Evolutionary conservation across 2,329 filamentous ascomycete species (phyloP).

Genomic region (Xylariaceae sp.): DNA sequence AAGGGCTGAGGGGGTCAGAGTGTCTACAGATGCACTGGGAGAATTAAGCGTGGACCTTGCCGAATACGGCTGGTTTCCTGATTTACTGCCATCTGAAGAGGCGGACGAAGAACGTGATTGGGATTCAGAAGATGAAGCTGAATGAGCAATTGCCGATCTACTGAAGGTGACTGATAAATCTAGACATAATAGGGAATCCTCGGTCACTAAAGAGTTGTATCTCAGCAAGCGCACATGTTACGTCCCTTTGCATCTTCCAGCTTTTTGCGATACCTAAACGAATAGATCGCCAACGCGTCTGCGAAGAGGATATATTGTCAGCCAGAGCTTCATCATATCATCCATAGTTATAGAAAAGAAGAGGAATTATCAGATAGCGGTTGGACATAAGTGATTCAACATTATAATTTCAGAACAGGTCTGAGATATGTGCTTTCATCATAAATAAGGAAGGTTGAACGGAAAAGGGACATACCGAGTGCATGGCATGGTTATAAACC

Average conservation of each 20-base stretch:
- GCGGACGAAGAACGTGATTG: constrained; percentile 32
- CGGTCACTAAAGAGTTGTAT: neutral
- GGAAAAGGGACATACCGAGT: constrained; percentile 37
- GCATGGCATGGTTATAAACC: neutral
- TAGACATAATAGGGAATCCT: neutral
- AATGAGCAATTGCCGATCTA: neutral
- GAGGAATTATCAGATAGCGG: constrained; percentile 66
- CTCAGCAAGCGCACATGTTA: neutral
- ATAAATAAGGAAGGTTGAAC: constrained; percentile 42
- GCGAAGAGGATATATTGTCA: constrained; percentile 5
- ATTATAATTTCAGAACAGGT: constrained; percentile 70
- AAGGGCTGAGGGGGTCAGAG: constrained; percentile 49
- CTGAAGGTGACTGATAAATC: neutral
- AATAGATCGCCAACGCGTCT: neutral
- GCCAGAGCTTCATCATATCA: neutral
- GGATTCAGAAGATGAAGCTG: constrained; percentile 2
- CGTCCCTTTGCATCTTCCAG: neutral
- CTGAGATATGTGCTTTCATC: constrained; percentile 71
- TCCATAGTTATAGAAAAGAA: neutral
- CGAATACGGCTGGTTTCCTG: constrained; percentile 55
- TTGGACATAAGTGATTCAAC: constrained; percentile 73
- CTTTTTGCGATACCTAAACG: neutral
- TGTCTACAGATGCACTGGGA: constrained; percentile 46
- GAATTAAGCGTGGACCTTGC: constrained; percentile 50
- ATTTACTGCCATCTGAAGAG: constrained; percentile 43